phyloP scores from a whole-genome alignment of 495 filamentous ascomycete species.

The Trichoderma gamsii region DNA sequence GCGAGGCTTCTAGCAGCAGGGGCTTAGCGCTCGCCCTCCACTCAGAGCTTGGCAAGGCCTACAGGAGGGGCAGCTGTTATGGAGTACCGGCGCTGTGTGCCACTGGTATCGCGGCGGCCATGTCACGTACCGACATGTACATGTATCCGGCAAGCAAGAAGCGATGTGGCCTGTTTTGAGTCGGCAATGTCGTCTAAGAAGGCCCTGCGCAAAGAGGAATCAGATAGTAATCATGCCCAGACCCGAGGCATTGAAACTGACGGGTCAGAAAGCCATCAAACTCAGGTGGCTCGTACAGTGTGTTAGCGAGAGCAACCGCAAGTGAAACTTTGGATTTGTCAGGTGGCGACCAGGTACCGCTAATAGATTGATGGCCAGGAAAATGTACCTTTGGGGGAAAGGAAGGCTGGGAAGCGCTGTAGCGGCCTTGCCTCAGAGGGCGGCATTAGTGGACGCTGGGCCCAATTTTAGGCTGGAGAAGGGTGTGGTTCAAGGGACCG shows the following conservation, averaged over 20 bases:
- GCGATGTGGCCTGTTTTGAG: not conserved
- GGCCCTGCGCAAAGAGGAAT: not conserved
- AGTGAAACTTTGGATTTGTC: not conserved
- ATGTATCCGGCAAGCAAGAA: not conserved
- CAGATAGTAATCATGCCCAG: not conserved
- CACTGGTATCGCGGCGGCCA: not conserved
- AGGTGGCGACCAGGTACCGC: not conserved
- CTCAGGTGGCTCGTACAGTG: not conserved
- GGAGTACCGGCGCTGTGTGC: slow-evolving; percentile 1
- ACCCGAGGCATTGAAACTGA: not conserved
- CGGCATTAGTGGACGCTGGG: not conserved
- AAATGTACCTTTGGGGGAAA: no score
- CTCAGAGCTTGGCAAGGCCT: not conserved
- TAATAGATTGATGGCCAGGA: not conserved
- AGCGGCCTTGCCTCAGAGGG: slow-evolving; percentile 4
- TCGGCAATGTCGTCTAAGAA: not conserved
- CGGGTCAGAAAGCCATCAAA: not conserved
- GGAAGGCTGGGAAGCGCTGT: not conserved
- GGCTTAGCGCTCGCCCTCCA: not conserved
- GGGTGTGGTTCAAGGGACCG: slow-evolving; percentile 8
- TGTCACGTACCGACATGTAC: not conserved
- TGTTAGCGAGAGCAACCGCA: not conserved
- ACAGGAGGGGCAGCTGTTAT: not conserved
- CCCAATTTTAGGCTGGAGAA: slow-evolving; percentile 4
- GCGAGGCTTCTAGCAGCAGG: not conserved